These are phyloP conservation scores for Paratinospora sagittata DNA, from an alignment of 164 flowering plant species.

Conservation along the genomic window DNA sequence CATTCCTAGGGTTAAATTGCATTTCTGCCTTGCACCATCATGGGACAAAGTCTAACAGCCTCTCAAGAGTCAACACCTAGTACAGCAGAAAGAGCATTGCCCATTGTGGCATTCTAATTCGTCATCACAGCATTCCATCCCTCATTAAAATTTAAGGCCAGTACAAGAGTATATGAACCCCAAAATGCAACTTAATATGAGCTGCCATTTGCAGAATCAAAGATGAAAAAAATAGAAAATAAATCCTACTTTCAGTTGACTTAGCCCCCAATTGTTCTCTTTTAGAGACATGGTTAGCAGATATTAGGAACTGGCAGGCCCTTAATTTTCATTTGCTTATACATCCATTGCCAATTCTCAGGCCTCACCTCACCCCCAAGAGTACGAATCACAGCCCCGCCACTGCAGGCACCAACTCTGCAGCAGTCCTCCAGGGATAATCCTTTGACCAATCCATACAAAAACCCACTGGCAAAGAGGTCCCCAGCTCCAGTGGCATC, in stretches of 20 bases:
- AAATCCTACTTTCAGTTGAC: not conserved
- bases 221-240: not conserved
- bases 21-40: no score
- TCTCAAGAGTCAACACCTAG: no score
- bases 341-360: conserved; percentile 94
- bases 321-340: conserved; percentile 70
- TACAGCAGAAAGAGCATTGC: no score
- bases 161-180: not conserved
- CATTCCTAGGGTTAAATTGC: no score
- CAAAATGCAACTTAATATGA: conserved; percentile 9
- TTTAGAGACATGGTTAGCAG: conserved; percentile 10
- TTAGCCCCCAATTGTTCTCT: not conserved
- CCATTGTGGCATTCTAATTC: no score
- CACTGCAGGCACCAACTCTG: conserved; percentile 85
- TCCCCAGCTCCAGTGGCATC: conserved; percentile 99
- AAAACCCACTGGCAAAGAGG: conserved; percentile 87
- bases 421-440: conserved; percentile 81
- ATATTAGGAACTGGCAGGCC: conserved; percentile 58
- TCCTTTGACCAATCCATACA: conserved; percentile 82
- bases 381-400: conserved; percentile 77
- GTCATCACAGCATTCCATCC: not conserved
- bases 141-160: not conserved
- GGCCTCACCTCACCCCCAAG: conserved; percentile 92
- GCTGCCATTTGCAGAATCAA: conserved; percentile 7
- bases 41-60: no score